phyloP scores from a whole-genome alignment of 306 rosid species.

The Malus orientalis region DNA sequence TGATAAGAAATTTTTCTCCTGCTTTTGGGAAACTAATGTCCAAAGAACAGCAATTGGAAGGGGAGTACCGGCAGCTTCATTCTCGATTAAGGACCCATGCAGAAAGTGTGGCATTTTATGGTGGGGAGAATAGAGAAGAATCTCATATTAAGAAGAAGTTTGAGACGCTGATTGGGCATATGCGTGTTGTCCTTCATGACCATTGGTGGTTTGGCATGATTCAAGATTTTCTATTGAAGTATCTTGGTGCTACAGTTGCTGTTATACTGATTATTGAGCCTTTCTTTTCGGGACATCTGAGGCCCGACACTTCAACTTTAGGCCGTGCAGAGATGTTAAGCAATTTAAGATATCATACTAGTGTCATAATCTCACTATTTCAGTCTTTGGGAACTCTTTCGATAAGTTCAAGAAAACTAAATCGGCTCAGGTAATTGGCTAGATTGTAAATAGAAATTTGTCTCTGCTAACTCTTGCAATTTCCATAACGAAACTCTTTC shows the following conservation, averaged over 20 bases:
- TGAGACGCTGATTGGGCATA: conserved; percentile 52
- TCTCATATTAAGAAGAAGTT: conserved; percentile 81
- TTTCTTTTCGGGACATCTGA: conserved; percentile 85
- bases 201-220: conserved; percentile 99
- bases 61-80: conserved; percentile 93
- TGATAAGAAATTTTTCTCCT: conserved; percentile 84
- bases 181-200: conserved; percentile 67
- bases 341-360: conserved; percentile 97
- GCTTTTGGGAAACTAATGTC: conserved; percentile 94
- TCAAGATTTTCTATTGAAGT: conserved; percentile 88
- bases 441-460: background rate
- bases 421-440: conserved; percentile 74
- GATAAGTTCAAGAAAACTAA: conserved; percentile 82
- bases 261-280: conserved; percentile 94
- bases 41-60: conserved; percentile 89
- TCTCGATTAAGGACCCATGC: conserved; percentile 94
- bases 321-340: conserved; percentile 99
- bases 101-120: conserved; percentile 95
- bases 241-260: conserved; percentile 98
- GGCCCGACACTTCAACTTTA: conserved; percentile 92
- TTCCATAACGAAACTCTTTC: background rate
- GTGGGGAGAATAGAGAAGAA: conserved; percentile 91
- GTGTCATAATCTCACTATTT: conserved; percentile 87
- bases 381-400: conserved; percentile 96
- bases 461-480: background rate